These are phyloP conservation scores for Diplodia seriata DNA, from an alignment of 2,329 filamentous ascomycete genomes.

Conservation along the genomic window DNA sequence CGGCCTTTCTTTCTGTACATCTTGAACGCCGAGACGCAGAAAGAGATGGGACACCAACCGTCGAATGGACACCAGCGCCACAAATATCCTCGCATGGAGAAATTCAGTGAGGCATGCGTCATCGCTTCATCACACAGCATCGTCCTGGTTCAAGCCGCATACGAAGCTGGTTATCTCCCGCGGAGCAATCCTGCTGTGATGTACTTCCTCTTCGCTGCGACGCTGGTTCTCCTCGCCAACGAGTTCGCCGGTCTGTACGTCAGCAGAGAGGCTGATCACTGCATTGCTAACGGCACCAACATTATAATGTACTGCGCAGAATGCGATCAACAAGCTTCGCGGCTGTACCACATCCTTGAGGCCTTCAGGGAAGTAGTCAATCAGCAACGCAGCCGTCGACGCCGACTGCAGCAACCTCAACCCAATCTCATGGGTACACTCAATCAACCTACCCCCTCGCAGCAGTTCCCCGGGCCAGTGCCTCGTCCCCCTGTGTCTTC, in stretches of 20 bases:
- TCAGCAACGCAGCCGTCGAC: constrained; percentile 40
- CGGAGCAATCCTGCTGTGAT: constrained; percentile 50
- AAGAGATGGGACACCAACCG: constrained; percentile 41
- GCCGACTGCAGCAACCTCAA: constrained; percentile 38
- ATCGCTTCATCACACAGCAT: constrained; percentile 52
- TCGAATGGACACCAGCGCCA: constrained; percentile 38
- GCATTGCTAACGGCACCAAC: constrained; percentile 48
- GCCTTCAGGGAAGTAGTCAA: constrained; percentile 49
- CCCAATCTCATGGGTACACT: not conserved
- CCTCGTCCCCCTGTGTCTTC: not conserved
- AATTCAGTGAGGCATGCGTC: constrained; percentile 52
- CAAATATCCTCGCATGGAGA: constrained; percentile 54
- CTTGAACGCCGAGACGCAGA: constrained; percentile 55
- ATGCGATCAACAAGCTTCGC: constrained; percentile 50
- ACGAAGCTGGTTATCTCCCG: constrained; percentile 50
- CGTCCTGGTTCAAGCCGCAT: constrained; percentile 50
- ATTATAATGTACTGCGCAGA: constrained; percentile 52
- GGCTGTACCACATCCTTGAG: constrained; percentile 48
- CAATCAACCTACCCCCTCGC: constrained; percentile 34
- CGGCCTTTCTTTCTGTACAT: constrained; percentile 69
- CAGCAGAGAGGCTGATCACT: constrained; percentile 45
- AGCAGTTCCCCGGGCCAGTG: constrained; percentile 28
- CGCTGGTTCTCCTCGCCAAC: constrained; percentile 50
- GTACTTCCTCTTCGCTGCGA: constrained; percentile 52
- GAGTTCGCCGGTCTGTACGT: constrained; percentile 49